Evolutionary conservation across 208 protist genomes (phyloP).

Genomic region (Lotmaria passim): DNA sequence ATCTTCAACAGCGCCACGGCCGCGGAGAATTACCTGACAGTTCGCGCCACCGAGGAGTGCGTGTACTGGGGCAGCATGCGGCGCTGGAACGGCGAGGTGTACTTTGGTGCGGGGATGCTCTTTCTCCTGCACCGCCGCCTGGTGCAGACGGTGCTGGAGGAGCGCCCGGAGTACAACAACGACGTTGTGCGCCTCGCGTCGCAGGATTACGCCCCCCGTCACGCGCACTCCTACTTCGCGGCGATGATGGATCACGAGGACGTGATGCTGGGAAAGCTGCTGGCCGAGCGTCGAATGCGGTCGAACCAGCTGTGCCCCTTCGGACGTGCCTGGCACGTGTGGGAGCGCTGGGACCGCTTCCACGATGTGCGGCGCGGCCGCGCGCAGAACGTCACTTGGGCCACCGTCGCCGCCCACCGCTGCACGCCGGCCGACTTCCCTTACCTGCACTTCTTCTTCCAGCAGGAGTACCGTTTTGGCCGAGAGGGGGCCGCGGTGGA

Average conservation of each 20-base stretch:
- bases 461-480: neutral
- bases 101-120: slow-evolving; percentile 19
- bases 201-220: neutral
- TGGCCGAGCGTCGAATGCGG: slow-evolving; percentile 8
- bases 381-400: slow-evolving; percentile 20
- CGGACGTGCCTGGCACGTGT: slow-evolving; percentile 3
- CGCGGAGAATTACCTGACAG: neutral
- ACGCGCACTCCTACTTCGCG: slow-evolving; percentile 14
- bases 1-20: neutral
- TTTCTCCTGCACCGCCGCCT: slow-evolving; percentile 19
- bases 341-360: slow-evolving; percentile 21
- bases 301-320: neutral
- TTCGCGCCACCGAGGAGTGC: slow-evolving; percentile 8
- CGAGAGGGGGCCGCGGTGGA: no score
- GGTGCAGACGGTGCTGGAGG: slow-evolving; percentile 19
- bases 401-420: slow-evolving; percentile 19
- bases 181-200: slow-evolving; percentile 13
- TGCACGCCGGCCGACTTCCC: slow-evolving; percentile 17
- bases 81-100: slow-evolving; percentile 16
- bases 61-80: slow-evolving; percentile 36
- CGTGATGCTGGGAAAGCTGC: slow-evolving; percentile 24
- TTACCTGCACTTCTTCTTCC: slow-evolving; percentile 15
- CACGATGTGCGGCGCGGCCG: slow-evolving; percentile 28
- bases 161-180: slow-evolving; percentile 9
- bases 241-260: slow-evolving; percentile 29